A percentile compares a stretch with the other conserved stretches of the same genome.
Evolutionary conservation across 768 basidiomycete genomes (phyloP).

Genomic region (Agrocybe praecox): DNA sequence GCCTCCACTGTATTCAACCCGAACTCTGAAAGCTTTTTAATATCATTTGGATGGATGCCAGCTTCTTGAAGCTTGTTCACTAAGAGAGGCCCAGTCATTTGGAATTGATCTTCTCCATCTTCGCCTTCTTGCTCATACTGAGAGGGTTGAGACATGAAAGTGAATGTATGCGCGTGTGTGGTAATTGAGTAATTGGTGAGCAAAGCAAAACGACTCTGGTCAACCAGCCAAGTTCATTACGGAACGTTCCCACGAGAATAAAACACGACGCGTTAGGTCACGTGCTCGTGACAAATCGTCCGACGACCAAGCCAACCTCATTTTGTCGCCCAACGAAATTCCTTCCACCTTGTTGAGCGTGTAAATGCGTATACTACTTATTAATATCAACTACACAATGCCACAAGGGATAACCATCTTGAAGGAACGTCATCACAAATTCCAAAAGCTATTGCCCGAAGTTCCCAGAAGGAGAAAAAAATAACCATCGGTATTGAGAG

Average conservation of each 20-base stretch:
- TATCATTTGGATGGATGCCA: conserved; percentile 87
- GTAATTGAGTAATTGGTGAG: background rate
- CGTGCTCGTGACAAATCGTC: conserved; percentile 24
- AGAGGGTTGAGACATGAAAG: conserved; percentile 57
- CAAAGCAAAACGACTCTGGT: background rate
- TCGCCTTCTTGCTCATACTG: conserved; percentile 43
- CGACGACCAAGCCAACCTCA: no score
- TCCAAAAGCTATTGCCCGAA: no score
- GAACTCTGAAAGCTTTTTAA: conserved; percentile 92
- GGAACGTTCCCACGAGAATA: conserved; percentile 25
- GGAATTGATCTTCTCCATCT: conserved; percentile 53
- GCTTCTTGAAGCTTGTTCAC: conserved; percentile 85
- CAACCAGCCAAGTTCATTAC: conserved; percentile 1
- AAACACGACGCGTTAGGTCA: conserved; percentile 30
- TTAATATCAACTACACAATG: no score
- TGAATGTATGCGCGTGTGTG: background rate
- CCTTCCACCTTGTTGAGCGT: no score
- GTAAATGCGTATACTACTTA: no score
- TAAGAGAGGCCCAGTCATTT: conserved; percentile 80
- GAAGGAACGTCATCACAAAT: no score
- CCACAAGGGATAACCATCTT: no score
- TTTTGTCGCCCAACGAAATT: no score
- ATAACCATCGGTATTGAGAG: background rate
- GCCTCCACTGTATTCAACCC: conserved; percentile 94
- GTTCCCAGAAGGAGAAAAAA: background rate